Percentiles rank a stretch among this genome's conserved stretches.
These are phyloP conservation scores for Chaetoceros muelleri DNA, from an alignment of 108 stramenopile species.

Conservation along the genomic window DNA sequence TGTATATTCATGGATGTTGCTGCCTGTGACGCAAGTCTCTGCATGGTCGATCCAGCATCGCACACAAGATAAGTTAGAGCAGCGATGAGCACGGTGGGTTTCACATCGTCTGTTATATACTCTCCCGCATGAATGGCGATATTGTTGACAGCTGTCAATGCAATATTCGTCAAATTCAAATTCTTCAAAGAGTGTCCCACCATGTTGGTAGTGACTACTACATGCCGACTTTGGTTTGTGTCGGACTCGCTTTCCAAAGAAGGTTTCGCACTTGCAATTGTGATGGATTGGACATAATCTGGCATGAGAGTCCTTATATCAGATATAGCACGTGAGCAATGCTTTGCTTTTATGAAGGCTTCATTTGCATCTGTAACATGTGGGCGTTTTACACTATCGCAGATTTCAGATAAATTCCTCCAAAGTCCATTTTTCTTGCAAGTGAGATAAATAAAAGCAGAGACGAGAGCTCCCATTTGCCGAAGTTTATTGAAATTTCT, in stretches of 20 bases:
- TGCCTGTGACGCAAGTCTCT: conserved; percentile 33
- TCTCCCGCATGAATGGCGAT: conserved; percentile 23
- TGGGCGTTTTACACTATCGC: conserved; percentile 14
- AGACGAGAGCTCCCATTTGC: conserved; percentile 32
- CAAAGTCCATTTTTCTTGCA: conserved; percentile 22
- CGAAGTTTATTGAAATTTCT: conserved; percentile 32
- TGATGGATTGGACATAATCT: conserved; percentile 16
- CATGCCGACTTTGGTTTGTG: not conserved
- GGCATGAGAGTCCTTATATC: conserved; percentile 38
- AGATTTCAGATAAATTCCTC: conserved; percentile 33
- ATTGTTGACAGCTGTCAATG: conserved; percentile 28
- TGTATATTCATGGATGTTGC: no score
- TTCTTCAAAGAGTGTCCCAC: conserved; percentile 33
- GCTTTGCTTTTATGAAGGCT: conserved; percentile 32
- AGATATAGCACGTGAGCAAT: conserved; percentile 40
- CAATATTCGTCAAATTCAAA: conserved; percentile 40
- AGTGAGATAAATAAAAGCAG: conserved; percentile 36
- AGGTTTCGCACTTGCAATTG: conserved; percentile 1
- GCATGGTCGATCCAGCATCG: conserved; percentile 34
- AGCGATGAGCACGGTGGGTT: conserved; percentile 30
- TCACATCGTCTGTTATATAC: conserved; percentile 17
- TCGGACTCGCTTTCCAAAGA: not conserved
- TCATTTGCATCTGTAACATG: not conserved
- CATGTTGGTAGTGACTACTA: conserved; percentile 11
- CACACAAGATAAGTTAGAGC: conserved; percentile 34